These are phyloP conservation scores for Backusella macrospora DNA, from an alignment of 192 early-diverging fungal species.

Conservation along the genomic window DNA sequence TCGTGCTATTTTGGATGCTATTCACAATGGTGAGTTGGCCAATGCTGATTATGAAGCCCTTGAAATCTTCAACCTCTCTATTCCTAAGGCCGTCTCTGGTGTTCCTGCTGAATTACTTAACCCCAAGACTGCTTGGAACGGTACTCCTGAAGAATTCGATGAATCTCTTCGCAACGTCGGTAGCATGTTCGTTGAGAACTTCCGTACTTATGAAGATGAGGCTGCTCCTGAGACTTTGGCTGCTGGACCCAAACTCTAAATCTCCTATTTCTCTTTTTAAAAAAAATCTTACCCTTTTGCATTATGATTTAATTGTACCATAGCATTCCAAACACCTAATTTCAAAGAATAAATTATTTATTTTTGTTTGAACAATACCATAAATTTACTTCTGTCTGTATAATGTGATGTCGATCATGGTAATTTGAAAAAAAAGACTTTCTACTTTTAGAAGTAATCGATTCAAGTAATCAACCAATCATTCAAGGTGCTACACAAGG, in stretches of 20 bases:
- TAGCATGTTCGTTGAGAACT: conserved; percentile 85
- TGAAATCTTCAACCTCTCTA: conserved; percentile 84
- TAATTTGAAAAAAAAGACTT: not conserved
- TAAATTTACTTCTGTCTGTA: not conserved
- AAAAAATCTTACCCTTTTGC: conserved; percentile 4
- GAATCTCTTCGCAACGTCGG: conserved; percentile 78
- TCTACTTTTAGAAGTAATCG: no score
- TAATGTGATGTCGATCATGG: not conserved
- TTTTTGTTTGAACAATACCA: not conserved
- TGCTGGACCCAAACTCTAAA: conserved; percentile 65
- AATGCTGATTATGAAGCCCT: conserved; percentile 85
- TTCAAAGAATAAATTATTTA: conserved; percentile 1
- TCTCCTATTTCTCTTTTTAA: not conserved
- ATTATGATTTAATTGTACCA: conserved; percentile 12
- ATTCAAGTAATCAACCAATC: no score
- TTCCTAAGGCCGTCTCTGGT: conserved; percentile 75
- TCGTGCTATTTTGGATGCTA: conserved; percentile 95
- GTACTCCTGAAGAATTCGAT: conserved; percentile 63
- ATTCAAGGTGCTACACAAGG: no score
- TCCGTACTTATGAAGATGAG: conserved; percentile 79
- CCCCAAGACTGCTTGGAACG: conserved; percentile 85
- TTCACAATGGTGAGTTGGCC: conserved; percentile 88
- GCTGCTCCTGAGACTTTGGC: conserved; percentile 72
- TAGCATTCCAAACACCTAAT: conserved; percentile 11
- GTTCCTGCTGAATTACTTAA: conserved; percentile 87